Evolutionary conservation across 371 early-diverging fungal genomes (phyloP), one percentile per base, ranked within the genome.

Genomic region (Syncephalis plumigaleata): DNA sequence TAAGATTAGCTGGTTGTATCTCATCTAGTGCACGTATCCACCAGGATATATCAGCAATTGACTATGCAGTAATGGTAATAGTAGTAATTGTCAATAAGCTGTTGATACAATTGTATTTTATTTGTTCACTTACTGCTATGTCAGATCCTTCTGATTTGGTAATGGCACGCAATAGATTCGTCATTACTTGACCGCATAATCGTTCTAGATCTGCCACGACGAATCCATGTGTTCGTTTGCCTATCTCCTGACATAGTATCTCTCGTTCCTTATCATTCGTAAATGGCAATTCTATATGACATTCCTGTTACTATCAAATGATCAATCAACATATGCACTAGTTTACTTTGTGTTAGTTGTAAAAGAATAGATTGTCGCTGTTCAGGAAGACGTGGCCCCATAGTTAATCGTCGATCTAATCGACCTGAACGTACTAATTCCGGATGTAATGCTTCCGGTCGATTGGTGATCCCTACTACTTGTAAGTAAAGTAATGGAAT

Each of bases 191-290:
- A 11, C 69, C 55, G 45, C 79, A 80, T 18, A 85, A 48, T 27
- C 66, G 71, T 52, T 78, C 75, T 23, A 86, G 57, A 57, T 86
- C 86, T 17, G 81, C 73, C 0, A 85, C 72, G 0, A 78, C 79
- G 58, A 76, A 86, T 7, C 99, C 99, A 66, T 98, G 98, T 0
- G 96, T 93, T 11, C 48, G 82, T 81, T 44, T 82, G 67, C 2
- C 98, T 85, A 21, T 98, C 76, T 54, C 79, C 67, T 49, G 71
- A 73, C 25, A 99, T 60, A 46, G 79, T 75, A 1, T 46, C 52
- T 0, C 40, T 9, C 66, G 54, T 26, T 75, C 62, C 4, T 64
- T 50, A 8, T 61, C 52, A 20, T 68, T 67, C 22, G 56, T 53
- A 49, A 75, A 66, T 7, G 77, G 74, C 21, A 77, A 50, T 18